A percentile compares a stretch with the other conserved stretches of the same genome.
phyloP scores from a whole-genome alignment of 306 rosid species.

The Cucurbita argyrosperma region DNA sequence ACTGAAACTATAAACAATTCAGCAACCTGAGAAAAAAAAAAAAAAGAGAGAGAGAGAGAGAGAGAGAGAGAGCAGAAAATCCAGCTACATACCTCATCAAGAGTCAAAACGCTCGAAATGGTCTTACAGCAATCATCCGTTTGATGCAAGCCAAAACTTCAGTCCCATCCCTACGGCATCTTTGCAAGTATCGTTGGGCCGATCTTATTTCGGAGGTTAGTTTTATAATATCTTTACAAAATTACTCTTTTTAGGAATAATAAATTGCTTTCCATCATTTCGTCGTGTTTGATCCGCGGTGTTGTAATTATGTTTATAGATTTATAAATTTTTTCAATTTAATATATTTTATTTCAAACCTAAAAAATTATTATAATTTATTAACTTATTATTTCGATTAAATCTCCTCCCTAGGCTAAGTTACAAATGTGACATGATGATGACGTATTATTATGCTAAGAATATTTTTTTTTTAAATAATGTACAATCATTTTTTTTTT shows the following conservation, averaged over 20 bases:
- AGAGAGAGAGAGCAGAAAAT: neutral
- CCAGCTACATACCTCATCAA: neutral
- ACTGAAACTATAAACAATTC: too few species aligned
- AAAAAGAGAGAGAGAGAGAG: neutral
- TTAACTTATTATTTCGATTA: too few species aligned
- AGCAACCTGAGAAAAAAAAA: neutral
- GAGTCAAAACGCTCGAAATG: neutral
- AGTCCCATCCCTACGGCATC: neutral
- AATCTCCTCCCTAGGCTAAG: too few species aligned
- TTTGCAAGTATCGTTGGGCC: neutral
- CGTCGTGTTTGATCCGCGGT: neutral
- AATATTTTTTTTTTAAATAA: too few species aligned
- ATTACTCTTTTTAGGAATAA: neutral
- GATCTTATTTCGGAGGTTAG: neutral
- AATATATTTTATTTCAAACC: too few species aligned
- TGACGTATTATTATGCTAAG: too few species aligned
- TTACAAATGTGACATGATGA: too few species aligned
- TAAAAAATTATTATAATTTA: too few species aligned
- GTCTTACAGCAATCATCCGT: neutral
- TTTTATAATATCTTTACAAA: neutral
- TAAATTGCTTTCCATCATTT: neutral
- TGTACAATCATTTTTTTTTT: too few species aligned
- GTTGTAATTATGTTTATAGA: neutral
- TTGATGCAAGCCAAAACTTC: neutral
- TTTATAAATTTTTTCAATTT: neutral